Evolutionary conservation across 108 stramenopile genomes (phyloP), one percentile per base, ranked within the genome.

Genomic region (Stephanodiscus minutulus): DNA sequence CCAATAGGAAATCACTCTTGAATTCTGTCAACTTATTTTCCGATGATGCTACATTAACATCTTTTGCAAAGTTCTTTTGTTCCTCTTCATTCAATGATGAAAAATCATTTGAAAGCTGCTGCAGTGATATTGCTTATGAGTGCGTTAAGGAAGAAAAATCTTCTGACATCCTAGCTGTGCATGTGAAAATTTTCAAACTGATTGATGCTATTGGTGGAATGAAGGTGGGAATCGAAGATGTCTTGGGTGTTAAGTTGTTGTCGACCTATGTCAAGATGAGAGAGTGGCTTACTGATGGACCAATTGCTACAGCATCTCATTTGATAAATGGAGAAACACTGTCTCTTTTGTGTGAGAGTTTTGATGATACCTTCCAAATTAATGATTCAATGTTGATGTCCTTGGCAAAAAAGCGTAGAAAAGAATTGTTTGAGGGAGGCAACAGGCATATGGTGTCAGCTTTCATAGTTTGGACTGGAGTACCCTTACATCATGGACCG

Each of bases 11-110:
- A 28, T 84, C 81, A 28, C 61, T 81, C 11, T 43, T 85, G 37
- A 88, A 88, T 24, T 66, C 89, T 12, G 76, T 93, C n/a, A 64
- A 79, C 59, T 72, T 90, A 20, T 92, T 91, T 59, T 90, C 92
- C 2, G 87, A 90, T 41, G 92, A 93, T 81, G 67, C 82, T 17
- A 63, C 66, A 20, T 76, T 96, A 35, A 60, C 86, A 21, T 80
- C 83, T 52, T 89, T 86, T 62, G 90, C 89, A 24, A 77, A 85
- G 41, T 83, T 88, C 49, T 84, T 94, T 57, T 94, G 92, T 62
- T 73, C 74, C 43, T 64, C 79, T 13, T 61, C 50, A 11, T 44
- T 57, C 24, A 46, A 63, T 6, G 50, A 62, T 24, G 70, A 76
- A 53, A 70, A 18, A 21, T n/a, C 31, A 39, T 69, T 69, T 28